Evolutionary conservation across 2,329 filamentous ascomycete species (phyloP), one percentile per base, ranked within the genome.

Genomic region (Microcyclosporella mali): DNA sequence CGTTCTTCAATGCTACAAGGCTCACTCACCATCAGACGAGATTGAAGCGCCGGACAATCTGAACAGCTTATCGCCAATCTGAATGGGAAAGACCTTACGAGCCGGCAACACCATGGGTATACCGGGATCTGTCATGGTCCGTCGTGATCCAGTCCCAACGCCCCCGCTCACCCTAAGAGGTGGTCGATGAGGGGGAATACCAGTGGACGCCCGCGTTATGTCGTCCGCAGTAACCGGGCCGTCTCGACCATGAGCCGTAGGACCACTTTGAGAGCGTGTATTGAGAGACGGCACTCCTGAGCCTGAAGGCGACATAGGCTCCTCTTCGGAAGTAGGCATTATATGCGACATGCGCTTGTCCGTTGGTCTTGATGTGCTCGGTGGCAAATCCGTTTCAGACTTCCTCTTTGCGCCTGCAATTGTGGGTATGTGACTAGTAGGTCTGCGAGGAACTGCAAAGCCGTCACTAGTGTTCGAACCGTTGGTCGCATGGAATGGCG

Each of bases 71-170:
- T 77, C 79, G 3, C 82, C 81, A 46, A 85, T 81, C 60, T 85
- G 82, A 43, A 85, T 82, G 0, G 81, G 76, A 56, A 85, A 85
- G 3, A 84, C 82, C 55, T 82, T 81, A 59, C 84, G 80, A 52
- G 82, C 79, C 2, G 83, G 83, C 14, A 86, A 70, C 40, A 81
- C 72, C 34, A 57, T 52, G 33, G 47, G 41, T n/a, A 38, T 36
- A n/a, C 37, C 32, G 12, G 51, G 41, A 41, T 53, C 52, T 12
- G 47, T 43, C 40, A 47, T 33, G n/a, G 46, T 37, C 33, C 46
- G 49, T 41, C 33, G 40, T 27, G 34, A 31, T 17, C 40, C 41
- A 19, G 19, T 28, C 28, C 35, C 40, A 12, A 34, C 27, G 6
- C 40, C 40, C 6, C 33, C 46, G 11, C 25, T 30, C 27, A 19